A percentile compares a stretch with the other conserved stretches of the same genome.
These are phyloP conservation scores for Pachyrhizus erosus DNA, from an alignment of 306 rosid genomes.

Conservation along the genomic window DNA sequence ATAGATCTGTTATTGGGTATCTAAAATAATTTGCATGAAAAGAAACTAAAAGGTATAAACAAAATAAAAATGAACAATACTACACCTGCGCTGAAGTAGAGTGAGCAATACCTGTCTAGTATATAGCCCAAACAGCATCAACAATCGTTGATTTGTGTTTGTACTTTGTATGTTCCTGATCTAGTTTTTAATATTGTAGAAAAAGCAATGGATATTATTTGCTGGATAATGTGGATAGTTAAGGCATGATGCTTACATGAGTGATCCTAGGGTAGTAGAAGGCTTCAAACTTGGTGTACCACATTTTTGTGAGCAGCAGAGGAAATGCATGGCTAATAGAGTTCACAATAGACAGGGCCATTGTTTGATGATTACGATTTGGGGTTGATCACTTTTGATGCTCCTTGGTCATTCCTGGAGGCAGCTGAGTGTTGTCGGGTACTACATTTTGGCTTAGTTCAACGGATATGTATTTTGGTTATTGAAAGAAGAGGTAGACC, in stretches of 20 bases:
- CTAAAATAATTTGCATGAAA: background rate
- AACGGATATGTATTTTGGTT: conserved; percentile 14
- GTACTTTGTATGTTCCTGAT: background rate
- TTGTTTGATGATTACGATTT: background rate
- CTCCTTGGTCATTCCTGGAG: background rate
- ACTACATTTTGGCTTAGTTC: background rate
- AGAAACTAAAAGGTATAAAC: background rate
- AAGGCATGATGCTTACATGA: background rate
- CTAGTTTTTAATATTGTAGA: background rate
- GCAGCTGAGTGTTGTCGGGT: background rate
- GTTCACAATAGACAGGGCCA: background rate
- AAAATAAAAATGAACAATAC: background rate
- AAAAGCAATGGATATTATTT: background rate
- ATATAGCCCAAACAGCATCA: background rate
- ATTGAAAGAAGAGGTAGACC: background rate
- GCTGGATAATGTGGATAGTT: background rate
- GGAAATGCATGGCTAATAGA: background rate
- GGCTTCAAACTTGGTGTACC: background rate
- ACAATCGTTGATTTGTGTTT: background rate
- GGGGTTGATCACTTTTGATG: background rate
- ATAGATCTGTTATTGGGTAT: background rate
- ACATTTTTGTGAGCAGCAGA: background rate
- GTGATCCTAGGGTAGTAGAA: background rate
- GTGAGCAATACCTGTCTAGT: background rate
- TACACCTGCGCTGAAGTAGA: background rate